A percentile compares a stretch with the other conserved stretches of the same genome.
phyloP scores from a whole-genome alignment of 768 basidiomycete genomes.

The Pisolithus orientalis region DNA sequence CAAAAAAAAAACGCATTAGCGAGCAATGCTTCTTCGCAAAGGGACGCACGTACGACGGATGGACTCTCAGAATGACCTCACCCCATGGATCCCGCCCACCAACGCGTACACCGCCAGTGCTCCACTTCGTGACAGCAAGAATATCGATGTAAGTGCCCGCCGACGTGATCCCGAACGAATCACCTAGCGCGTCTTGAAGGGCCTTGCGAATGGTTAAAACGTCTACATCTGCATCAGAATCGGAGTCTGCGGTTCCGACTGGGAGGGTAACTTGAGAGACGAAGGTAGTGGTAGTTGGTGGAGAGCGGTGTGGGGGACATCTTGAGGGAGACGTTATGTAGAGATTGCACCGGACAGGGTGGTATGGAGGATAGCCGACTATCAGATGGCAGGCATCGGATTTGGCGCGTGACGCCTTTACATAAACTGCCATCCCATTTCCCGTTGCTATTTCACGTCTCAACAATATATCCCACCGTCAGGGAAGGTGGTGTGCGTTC shows the following conservation, averaged over 20 bases:
- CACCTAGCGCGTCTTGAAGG: conserved; percentile 48
- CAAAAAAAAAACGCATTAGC: too few species aligned
- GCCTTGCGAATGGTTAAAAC: conserved; percentile 44
- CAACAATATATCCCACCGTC: too few species aligned
- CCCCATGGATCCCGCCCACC: background rate
- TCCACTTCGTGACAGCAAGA: conserved; percentile 38
- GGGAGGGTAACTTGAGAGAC: conserved; percentile 33
- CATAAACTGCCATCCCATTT: too few species aligned
- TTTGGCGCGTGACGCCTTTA: too few species aligned
- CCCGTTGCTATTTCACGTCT: too few species aligned
- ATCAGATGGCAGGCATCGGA: too few species aligned
- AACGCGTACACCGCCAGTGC: conserved; percentile 2
- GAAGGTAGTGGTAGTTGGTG: conserved; percentile 39
- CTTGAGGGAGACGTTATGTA: background rate
- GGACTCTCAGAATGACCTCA: conserved; percentile 19
- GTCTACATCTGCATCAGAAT: conserved; percentile 20
- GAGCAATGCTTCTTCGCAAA: too few species aligned
- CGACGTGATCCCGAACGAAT: conserved; percentile 49
- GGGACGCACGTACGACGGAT: conserved; percentile 11
- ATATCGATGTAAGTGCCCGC: conserved; percentile 53
- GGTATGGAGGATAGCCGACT: too few species aligned
- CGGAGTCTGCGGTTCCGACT: conserved; percentile 4
- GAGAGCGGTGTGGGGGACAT: background rate
- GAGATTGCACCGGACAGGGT: too few species aligned
- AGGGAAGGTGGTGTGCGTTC: too few species aligned